These are phyloP conservation scores for Salix suchowensis DNA, from an alignment of 345 rosid genomes.

Conservation along the genomic window DNA sequence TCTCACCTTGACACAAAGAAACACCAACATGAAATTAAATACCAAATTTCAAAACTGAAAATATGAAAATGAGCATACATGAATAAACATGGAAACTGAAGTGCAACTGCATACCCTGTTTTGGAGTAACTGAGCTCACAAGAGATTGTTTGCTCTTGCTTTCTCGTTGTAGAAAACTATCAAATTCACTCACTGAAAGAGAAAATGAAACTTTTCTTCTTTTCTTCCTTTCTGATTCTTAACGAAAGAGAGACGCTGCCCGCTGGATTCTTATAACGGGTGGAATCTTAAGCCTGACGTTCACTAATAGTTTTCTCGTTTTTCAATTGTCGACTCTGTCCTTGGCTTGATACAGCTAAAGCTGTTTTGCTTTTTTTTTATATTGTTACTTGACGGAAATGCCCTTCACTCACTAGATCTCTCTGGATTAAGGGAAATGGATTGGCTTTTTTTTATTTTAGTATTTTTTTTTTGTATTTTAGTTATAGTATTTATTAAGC, in stretches of 20 bases:
- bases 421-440: background rate
- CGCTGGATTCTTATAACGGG: background rate
- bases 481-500: no score
- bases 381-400: constrained; percentile 9
- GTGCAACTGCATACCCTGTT: background rate
- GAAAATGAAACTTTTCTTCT: background rate
- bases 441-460: no score
- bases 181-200: background rate
- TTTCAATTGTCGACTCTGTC: constrained; percentile 15
- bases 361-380: background rate
- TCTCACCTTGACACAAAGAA: background rate
- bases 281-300: constrained; percentile 5
- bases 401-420: background rate
- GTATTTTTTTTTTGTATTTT: no score
- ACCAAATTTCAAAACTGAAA: background rate
- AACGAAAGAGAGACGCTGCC: constrained; percentile 1
- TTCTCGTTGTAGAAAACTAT: background rate
- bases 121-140: background rate
- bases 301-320: constrained; percentile 3
- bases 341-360: background rate
- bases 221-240: constrained; percentile 4
- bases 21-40: background rate
- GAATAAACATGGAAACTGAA: background rate
- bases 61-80: background rate
- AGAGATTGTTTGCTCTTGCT: background rate